Evolutionary conservation across 1,284 basidiomycete genomes (phyloP), one percentile per base, ranked within the genome.

Genomic region (Ceratobasidium sp.): DNA sequence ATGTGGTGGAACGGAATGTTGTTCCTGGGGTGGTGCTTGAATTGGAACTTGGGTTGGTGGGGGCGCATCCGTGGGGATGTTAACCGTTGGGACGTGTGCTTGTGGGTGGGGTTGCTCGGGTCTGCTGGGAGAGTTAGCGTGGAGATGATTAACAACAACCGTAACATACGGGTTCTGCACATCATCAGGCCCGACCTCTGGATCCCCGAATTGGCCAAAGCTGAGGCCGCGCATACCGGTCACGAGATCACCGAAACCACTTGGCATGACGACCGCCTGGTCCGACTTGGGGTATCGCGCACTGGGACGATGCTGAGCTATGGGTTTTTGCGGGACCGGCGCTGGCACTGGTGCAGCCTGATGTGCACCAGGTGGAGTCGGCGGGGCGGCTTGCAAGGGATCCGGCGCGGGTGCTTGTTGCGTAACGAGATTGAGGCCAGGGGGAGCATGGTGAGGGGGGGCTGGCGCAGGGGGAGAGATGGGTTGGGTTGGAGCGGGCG

Each of bases 1-100:
- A 34, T 69, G 66, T 66, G 79, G 82, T 66, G 76, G 81, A 53
- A 81, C 80, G 73, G 75, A 81, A 72, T 77, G 82, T 51, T 43
- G 48, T 24, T 69, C 66, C 27, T 46, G 37, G 6, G 22, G 51
- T 11, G n/a, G 51, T 9, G 77, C 65, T 11, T 71, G 22, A 76
- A 76, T 56, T 75, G 77, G 19, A 11, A 34, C n/a, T 41, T 37
- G 58, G 16, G 14, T 58, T 19, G 24, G 34, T 5, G 19, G 13
- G 6, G 29, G 31, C n/a, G 58, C 34, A 1, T 61, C 34, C 5
- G 8, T 41, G 19, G 56, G 31, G 29, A 61, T 19, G 14, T 31
- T 41, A 24, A 24, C 58, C 24, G 51, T 37, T 39, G 51, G 51
- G 11, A 37, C 1, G 9, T 37, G 29, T 6, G 37, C 34, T 22